Base-by-base conservation (phyloP, 1,139 yeast genomes). In the Diutina siamensis region DNA sequence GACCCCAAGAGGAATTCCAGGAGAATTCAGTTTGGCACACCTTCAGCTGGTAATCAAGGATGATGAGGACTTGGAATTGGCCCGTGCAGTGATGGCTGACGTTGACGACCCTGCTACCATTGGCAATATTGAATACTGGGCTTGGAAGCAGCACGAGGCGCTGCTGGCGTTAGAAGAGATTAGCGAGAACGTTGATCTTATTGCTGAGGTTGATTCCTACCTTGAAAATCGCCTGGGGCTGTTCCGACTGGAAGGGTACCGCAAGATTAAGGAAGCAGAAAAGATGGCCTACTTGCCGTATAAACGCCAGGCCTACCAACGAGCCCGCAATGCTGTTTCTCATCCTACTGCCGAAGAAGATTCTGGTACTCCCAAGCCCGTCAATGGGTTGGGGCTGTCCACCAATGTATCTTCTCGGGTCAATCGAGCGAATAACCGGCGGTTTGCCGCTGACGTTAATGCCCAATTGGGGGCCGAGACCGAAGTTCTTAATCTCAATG, bases 391-490 rank as follows among this genome's bases (percentile, higher is more conserved):
- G 28, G 40, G 40, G 9, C 40, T 35, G 40, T 35, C 40, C 3
- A 17, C 40, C 28, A 35, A 35, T 35, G 40, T 35, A n/a, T 35
- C 40, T 48, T 86, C 95, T 2, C 78, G 97, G 56, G 86, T 84
- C 48, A 87, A 86, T 57, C 75, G 97, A 53, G 95, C 95, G 21
- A 83, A 83, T 53, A 87, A 87, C 55, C 76, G 97, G 63, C 74
- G 97, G 50, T 80, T 87, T 58, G 96, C 88, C 1, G 95, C 94
- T 10, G 96, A 88, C 60, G 83, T 88, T 44, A 84, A 82, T 52
- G 87, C 89, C 4, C 94, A 83, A 53, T 72, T 87, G 51, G 89
- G 94, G 36, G 72, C 82, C 9, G 96, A 87, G 55, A 82, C 94
- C 1, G 96, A 87, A 55, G 75, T 84, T 4, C 65, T 86, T 53